Percentiles rank a stretch among this genome's conserved stretches.
phyloP scores from a whole-genome alignment of 23 red algal species.

The Cyanidioschyzon merolae region DNA sequence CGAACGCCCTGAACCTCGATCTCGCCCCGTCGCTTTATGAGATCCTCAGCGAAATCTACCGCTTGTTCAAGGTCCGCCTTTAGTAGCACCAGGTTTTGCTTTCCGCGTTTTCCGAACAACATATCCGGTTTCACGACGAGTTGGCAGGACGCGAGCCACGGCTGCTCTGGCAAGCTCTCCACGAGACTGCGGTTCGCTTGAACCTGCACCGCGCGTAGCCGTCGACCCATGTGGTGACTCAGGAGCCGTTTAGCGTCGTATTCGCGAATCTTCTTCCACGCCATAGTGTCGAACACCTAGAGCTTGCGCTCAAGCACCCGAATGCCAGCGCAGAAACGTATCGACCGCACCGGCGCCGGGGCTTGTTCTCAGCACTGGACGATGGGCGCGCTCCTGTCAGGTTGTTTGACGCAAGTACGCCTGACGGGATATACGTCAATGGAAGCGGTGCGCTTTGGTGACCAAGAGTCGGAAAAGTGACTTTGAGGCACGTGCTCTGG shows the following conservation, averaged over 20 bases:
- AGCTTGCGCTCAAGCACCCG: too few species aligned
- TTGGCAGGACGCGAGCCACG: slow-evolving; percentile 45
- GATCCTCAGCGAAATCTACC: slow-evolving; percentile 30
- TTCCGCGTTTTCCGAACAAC: slow-evolving; percentile 93
- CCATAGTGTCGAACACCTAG: too few species aligned
- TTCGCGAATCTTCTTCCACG: slow-evolving; percentile 95
- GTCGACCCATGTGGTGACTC: slow-evolving; percentile 34
- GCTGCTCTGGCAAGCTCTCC: slow-evolving; percentile 28
- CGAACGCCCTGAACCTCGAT: slow-evolving; percentile 58
- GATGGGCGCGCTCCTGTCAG: too few species aligned
- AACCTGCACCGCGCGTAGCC: background rate
- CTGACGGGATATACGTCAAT: too few species aligned
- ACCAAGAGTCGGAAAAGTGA: too few species aligned
- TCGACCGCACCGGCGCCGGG: too few species aligned
- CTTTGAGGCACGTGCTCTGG: too few species aligned
- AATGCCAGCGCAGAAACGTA: too few species aligned
- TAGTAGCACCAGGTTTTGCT: slow-evolving; percentile 81
- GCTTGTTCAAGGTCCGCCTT: slow-evolving; percentile 43
- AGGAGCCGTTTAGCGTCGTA: slow-evolving; percentile 85
- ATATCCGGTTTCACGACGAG: slow-evolving; percentile 99
- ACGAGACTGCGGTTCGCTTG: background rate
- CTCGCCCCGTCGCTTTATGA: slow-evolving; percentile 29
- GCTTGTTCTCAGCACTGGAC: too few species aligned
- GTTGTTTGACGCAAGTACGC: too few species aligned
- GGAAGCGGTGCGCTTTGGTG: too few species aligned